Conservation (phyloP, 129 eudicot species). For the Pulicaria dysenterica region DNA sequence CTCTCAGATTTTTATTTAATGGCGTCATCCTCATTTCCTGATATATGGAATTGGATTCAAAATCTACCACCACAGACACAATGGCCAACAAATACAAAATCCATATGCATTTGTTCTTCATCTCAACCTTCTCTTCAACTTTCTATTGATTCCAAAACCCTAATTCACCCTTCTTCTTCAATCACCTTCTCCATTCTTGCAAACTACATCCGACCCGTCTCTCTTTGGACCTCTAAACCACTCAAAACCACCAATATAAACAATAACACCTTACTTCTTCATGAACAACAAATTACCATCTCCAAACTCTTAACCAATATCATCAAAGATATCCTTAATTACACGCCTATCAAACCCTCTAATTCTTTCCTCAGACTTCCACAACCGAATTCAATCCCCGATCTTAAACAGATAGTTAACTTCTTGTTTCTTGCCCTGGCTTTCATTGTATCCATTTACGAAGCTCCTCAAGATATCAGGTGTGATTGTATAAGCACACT, state of each 20-base stretch:
- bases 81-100: conserved; percentile 56
- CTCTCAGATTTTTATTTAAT: conserved; percentile 15
- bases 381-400: conserved; percentile 18
- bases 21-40: conserved; percentile 52
- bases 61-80: conserved; percentile 60
- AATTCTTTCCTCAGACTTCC: conserved; percentile 46
- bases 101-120: conserved; percentile 64
- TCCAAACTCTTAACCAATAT: conserved; percentile 48
- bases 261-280: conserved; percentile 13
- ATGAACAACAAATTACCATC: conserved; percentile 37
- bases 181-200: conserved; percentile 55
- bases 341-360: conserved; percentile 50
- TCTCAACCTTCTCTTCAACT: conserved; percentile 65
- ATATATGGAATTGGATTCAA: conserved; percentile 71
- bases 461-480: conserved; percentile 74
- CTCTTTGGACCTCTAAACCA: conserved; percentile 84
- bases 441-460: conserved; percentile 78
- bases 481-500: conserved; percentile 44
- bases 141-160: conserved; percentile 41
- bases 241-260: conserved; percentile 24
- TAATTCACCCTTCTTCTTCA: conserved; percentile 33
- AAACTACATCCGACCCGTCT: conserved; percentile 50
- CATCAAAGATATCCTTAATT: conserved; percentile 61
- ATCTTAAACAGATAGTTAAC: conserved; percentile 60
- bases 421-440: conserved; percentile 60